A percentile compares a stretch with the other conserved stretches of the same genome.
Conservation (phyloP, 1,284 basidiomycete species). For the Porogramme epimiltina region DNA sequence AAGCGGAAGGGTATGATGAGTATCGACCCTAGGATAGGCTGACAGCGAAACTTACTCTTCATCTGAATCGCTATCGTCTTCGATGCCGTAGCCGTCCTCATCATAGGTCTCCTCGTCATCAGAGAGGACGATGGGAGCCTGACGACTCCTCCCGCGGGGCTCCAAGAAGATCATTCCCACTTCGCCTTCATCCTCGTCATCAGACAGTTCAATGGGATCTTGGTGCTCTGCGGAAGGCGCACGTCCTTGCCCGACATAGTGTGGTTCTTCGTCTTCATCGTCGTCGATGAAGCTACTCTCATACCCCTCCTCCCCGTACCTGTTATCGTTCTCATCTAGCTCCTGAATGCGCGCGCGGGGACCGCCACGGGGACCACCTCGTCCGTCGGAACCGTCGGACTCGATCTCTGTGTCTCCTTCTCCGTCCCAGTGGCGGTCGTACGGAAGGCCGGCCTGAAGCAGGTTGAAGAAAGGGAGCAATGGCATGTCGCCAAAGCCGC, state of each 20-base stretch:
- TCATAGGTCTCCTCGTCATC: conserved; percentile 31
- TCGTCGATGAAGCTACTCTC: conserved; percentile 55
- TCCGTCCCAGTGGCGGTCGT: background rate
- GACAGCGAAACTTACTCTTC: background rate
- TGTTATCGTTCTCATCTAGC: conserved; percentile 30
- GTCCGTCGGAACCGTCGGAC: conserved; percentile 2
- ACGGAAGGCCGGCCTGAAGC: background rate
- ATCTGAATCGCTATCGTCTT: background rate
- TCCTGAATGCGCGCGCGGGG: background rate
- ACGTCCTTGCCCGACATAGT: background rate
- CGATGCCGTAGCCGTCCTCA: conserved; percentile 1
- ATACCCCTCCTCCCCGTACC: conserved; percentile 36
- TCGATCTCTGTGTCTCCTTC: conserved; percentile 11
- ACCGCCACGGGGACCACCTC: background rate
- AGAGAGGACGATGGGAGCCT: conserved; percentile 13
- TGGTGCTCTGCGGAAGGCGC: conserved; percentile 1
- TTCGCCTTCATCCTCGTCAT: conserved; percentile 3
- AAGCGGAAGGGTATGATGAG: background rate
- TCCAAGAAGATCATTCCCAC: background rate
- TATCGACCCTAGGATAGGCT: background rate
- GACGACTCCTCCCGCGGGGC: background rate
- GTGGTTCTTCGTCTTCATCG: conserved; percentile 11
- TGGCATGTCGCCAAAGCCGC: conserved; percentile 14
- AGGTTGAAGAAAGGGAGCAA: background rate
- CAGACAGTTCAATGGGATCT: conserved; percentile 9